These are phyloP conservation scores for Globisporangium canariense DNA, from an alignment of 352 stramenopile species.

Conservation along the genomic window DNA sequence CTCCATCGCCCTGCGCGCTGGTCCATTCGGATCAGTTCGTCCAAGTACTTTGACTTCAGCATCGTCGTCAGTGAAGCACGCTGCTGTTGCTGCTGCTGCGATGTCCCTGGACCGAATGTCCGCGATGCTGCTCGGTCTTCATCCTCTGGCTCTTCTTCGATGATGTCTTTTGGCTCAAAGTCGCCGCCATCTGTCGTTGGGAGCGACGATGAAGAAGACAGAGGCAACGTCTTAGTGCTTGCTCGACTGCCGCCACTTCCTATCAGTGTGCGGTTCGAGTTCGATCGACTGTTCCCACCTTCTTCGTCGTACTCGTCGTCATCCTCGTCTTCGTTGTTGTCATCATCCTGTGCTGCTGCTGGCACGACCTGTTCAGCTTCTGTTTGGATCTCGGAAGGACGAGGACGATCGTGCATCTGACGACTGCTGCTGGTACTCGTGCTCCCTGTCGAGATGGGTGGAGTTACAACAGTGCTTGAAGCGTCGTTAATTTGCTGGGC, in stretches of 20 bases:
- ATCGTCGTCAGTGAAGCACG: conserved; percentile 52
- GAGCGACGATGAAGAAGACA: conserved; percentile 43
- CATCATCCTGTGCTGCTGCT: neutral
- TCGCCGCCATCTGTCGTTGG: conserved; percentile 36
- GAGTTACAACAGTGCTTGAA: neutral
- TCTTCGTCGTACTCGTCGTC: conserved; percentile 18
- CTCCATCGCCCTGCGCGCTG: conserved; percentile 37
- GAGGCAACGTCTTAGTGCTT: conserved; percentile 49
- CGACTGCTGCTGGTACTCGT: conserved; percentile 23
- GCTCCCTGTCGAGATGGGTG: conserved; percentile 23
- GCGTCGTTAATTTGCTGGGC: conserved; percentile 16
- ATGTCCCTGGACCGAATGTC: neutral
- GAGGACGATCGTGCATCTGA: conserved; percentile 1
- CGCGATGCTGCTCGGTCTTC: conserved; percentile 23
- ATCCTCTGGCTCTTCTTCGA: conserved; percentile 41
- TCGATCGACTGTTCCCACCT: conserved; percentile 22
- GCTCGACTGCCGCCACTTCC: conserved; percentile 38
- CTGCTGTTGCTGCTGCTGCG: conserved; percentile 11
- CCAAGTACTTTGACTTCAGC: conserved; percentile 59
- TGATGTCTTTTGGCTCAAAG: conserved; percentile 27
- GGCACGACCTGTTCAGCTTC: conserved; percentile 2
- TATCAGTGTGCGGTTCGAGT: conserved; percentile 47
- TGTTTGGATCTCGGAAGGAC: conserved; percentile 10
- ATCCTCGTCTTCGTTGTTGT: conserved; percentile 24
- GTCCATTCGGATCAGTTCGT: conserved; percentile 45